Evolutionary conservation across 192 early-diverging fungal genomes (phyloP), one percentile per base, ranked within the genome.

Genomic region (Funneliformis geosporum): DNA sequence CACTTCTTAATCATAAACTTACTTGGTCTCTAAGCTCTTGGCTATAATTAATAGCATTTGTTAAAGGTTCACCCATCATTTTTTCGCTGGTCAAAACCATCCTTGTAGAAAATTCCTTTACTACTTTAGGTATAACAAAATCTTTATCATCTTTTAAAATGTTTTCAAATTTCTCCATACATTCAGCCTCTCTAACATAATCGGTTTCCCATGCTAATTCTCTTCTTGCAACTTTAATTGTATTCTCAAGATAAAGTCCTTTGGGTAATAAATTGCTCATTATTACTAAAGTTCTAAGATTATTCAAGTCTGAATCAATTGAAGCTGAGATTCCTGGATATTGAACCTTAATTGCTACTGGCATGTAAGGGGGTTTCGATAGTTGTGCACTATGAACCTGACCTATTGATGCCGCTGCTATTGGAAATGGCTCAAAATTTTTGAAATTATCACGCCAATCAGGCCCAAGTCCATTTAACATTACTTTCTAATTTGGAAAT

Each of bases 241-340:
- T 97, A 83, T 97, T 99, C 50, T 99, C 98, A 10, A 99, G 88
- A 66, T 97, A 99, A 83, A 99, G 89, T 9, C 98, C 98, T 39
- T 92, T 89, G 5, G 98, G 98, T 25, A 99, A 83, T 67, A 99
- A 84, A 60, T 91, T 93, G 64, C 92, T 91, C 84, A 98, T 90
- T 8, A 93, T 77, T 16, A 96, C 83, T 28, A 99, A 81, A 5
- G 93, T 88, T 74, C 91, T 89, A 50, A 99, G 77, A 77, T 97
- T 95, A 73, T 89, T 84, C 61, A 99, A 84, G 83, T 99, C 98
- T 68, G 89, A 92, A 71, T 95, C 94, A 76, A 99, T 99, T 8
- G 92, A 94, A 60, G 86, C 84, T 0, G 91, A 94, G 0, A 98
- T 93, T 16, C 98, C 98, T 2, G 98, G 98, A 79, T 99, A 99